Conservation (phyloP, 1,284 basidiomycete species). For the Thelephora terrestris region DNA sequence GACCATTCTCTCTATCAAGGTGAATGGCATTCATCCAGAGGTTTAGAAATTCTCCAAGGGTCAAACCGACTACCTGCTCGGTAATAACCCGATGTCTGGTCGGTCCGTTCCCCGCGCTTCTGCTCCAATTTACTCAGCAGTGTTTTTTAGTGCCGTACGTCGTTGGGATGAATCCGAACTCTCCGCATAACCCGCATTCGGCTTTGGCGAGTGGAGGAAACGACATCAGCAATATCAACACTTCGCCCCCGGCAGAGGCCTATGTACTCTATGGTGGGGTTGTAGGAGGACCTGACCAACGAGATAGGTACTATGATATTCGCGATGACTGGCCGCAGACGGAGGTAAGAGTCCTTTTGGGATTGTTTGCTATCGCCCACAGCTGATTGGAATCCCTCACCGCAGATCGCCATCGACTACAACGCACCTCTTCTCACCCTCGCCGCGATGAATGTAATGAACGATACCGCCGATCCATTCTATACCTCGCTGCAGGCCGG, state of each 20-base stretch:
- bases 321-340: conserved; percentile 76
- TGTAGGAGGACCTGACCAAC: conserved; percentile 75
- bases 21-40: conserved; percentile 6
- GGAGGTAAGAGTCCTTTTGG: conserved; percentile 37
- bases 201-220: conserved; percentile 79
- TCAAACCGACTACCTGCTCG: conserved; percentile 77
- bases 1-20: conserved; percentile 1
- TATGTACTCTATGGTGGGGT: conserved; percentile 82
- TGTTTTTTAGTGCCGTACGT: conserved; percentile 48
- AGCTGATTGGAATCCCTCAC: conserved; percentile 15
- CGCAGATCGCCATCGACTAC: conserved; percentile 67
- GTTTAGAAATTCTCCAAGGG: conserved; percentile 54
- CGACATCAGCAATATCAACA: conserved; percentile 60
- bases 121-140: conserved; percentile 14
- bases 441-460: conserved; percentile 62
- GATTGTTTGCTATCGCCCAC: conserved; percentile 1
- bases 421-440: conserved; percentile 81
- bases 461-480: conserved; percentile 66
- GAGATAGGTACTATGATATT: conserved; percentile 75
- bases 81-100: conserved; percentile 82
- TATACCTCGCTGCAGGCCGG: conserved; percentile 63
- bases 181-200: conserved; percentile 82
- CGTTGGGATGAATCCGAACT: conserved; percentile 83
- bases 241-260: conserved; percentile 56
- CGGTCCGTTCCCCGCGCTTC: conserved; percentile 9